Evolutionary conservation across 768 basidiomycete genomes (phyloP).

Genomic region (Lyophyllum decastes): DNA sequence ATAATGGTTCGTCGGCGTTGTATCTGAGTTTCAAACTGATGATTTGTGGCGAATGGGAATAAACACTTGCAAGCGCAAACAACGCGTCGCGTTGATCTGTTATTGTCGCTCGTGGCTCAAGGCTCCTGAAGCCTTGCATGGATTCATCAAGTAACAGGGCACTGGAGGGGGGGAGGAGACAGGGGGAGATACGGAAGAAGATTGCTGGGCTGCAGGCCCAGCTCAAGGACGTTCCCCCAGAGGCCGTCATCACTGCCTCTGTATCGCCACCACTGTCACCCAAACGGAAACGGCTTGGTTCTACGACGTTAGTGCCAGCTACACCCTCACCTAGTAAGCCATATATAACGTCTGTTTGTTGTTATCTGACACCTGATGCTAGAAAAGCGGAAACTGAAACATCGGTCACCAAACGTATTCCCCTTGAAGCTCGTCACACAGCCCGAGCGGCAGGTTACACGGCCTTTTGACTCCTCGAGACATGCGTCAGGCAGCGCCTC

Average conservation of each 20-base stretch:
- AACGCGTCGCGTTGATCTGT: constrained; percentile 23
- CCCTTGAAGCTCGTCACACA: constrained; percentile 6
- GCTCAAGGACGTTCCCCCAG: constrained; percentile 40
- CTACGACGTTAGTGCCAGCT: constrained; percentile 47
- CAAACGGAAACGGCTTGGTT: constrained; percentile 46
- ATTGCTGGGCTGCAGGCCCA: constrained; percentile 61
- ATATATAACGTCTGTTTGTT: constrained; percentile 16
- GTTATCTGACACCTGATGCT: constrained; percentile 2
- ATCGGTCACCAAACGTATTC: constrained; percentile 12
- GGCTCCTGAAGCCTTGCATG: constrained; percentile 36
- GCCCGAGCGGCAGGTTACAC: not conserved
- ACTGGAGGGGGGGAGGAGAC: constrained; percentile 37
- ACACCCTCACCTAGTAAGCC: constrained; percentile 70
- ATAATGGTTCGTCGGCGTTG: constrained; percentile 1
- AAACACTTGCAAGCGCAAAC: constrained; percentile 9
- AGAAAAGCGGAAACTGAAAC: constrained; percentile 46
- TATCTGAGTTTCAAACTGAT: constrained; percentile 34
- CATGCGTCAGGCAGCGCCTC: not conserved
- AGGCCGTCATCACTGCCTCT: constrained; percentile 6
- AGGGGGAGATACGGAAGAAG: constrained; percentile 52
- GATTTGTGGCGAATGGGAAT: constrained; percentile 17
- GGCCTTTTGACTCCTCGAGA: not conserved
- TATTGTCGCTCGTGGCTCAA: not conserved
- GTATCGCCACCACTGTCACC: constrained; percentile 35
- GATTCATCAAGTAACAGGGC: constrained; percentile 51